Evolutionary conservation across 1,284 basidiomycete species (phyloP).

Genomic region (Uromyces viciae-fabae): DNA sequence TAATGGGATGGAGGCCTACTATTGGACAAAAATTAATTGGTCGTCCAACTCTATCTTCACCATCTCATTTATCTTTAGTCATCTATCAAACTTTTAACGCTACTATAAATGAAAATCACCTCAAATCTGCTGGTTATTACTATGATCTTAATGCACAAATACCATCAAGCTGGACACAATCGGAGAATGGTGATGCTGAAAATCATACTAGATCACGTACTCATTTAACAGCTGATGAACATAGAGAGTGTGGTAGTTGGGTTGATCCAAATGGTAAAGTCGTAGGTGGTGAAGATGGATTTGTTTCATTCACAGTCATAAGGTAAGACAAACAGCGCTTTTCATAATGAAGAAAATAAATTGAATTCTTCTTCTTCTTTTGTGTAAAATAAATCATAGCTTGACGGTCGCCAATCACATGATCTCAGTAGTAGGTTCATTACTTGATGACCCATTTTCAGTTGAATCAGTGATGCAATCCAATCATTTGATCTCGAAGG

Average conservation of each 20-base stretch:
- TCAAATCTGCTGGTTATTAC: constrained; percentile 73
- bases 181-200: background rate
- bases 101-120: constrained; percentile 88
- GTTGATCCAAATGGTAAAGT: constrained; percentile 24
- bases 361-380: background rate
- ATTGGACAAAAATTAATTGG: constrained; percentile 62
- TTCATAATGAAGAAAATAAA: background rate
- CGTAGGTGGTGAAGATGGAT: constrained; percentile 14
- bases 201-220: background rate
- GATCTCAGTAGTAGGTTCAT: constrained; percentile 84
- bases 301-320: constrained; percentile 35
- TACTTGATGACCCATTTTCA: constrained; percentile 79
- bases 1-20: constrained; percentile 40
- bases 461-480: constrained; percentile 51
- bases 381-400: constrained; percentile 57
- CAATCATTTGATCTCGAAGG: background rate
- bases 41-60: constrained; percentile 80
- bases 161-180: constrained; percentile 52
- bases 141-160: constrained; percentile 72
- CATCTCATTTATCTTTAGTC: constrained; percentile 88
- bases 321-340: constrained; percentile 10
- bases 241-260: constrained; percentile 30
- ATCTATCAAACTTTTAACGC: constrained; percentile 94
- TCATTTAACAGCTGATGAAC: background rate
- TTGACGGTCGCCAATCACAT: constrained; percentile 90